phyloP scores from a whole-genome alignment of 2,329 filamentous ascomycete genomes.

The Fusarium redolens region DNA sequence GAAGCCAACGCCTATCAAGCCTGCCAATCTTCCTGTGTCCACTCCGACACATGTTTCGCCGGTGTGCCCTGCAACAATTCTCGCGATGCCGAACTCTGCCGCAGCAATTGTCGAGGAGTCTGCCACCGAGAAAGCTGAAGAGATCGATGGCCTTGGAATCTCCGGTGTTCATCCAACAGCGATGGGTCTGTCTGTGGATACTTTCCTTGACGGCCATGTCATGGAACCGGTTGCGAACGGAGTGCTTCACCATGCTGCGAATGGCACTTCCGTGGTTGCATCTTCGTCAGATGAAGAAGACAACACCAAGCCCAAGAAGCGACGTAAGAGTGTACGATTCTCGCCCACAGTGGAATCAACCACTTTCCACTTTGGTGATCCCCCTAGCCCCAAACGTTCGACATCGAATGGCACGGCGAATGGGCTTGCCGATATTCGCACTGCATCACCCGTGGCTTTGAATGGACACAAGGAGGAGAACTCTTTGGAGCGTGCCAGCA shows the following conservation, averaged over 20 bases:
- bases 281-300: conserved; percentile 40
- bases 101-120: background rate
- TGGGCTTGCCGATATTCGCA: conserved; percentile 12
- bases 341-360: conserved; percentile 74
- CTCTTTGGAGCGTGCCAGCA: background rate
- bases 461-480: background rate
- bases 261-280: conserved; percentile 3
- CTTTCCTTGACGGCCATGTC: conserved; percentile 1
- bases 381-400: conserved; percentile 59
- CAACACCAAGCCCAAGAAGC: conserved; percentile 48
- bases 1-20: conserved; percentile 6
- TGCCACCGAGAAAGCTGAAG: background rate
- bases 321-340: conserved; percentile 76
- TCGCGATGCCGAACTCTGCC: conserved; percentile 66
- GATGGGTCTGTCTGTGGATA: conserved; percentile 15
- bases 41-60: conserved; percentile 47
- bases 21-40: background rate
- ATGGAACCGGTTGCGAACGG: conserved; percentile 1
- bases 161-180: conserved; percentile 1
- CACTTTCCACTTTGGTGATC: conserved; percentile 65
- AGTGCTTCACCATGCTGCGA: background rate
- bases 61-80: conserved; percentile 58
- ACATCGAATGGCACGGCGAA: conserved; percentile 25
- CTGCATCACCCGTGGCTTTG: conserved; percentile 18
- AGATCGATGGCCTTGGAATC: conserved; percentile 7